A percentile compares a stretch with the other conserved stretches of the same genome.
phyloP scores from a whole-genome alignment of 352 stramenopile species.

The Phytophthora citricola region DNA sequence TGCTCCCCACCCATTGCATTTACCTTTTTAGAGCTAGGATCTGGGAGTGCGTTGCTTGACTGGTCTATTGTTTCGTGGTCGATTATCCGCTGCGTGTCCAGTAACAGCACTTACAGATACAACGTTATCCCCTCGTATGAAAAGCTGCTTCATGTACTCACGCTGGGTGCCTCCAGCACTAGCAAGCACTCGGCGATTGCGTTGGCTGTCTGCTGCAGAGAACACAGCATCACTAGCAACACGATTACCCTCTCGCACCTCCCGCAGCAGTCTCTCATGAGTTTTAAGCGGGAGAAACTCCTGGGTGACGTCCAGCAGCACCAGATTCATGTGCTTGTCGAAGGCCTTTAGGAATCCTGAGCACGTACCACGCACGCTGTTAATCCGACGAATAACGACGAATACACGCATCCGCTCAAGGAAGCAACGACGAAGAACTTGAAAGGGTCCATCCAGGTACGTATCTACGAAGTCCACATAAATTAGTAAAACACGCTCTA shows the following conservation, averaged over 20 bases:
- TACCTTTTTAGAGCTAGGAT: constrained; percentile 8
- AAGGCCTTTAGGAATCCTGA: constrained; percentile 93
- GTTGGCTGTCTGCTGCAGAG: constrained; percentile 47
- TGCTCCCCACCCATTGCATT: constrained; percentile 19
- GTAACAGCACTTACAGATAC: constrained; percentile 72
- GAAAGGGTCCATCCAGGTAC: constrained; percentile 88
- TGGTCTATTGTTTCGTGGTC: neutral
- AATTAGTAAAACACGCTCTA: neutral
- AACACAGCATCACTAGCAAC: constrained; percentile 40
- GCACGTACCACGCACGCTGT: constrained; percentile 92
- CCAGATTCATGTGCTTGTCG: constrained; percentile 96
- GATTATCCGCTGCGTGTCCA: constrained; percentile 12
- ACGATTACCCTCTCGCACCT: constrained; percentile 42
- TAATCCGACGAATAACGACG: constrained; percentile 91
- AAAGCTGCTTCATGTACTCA: constrained; percentile 85
- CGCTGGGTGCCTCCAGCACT: constrained; percentile 33
- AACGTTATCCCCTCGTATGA: constrained; percentile 94
- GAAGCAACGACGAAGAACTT: constrained; percentile 82
- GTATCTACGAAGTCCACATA: constrained; percentile 43
- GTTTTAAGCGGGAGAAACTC: constrained; percentile 50
- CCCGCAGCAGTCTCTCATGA: constrained; percentile 40
- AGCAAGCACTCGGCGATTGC: constrained; percentile 52
- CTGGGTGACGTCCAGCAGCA: constrained; percentile 92
- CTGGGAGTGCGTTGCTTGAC: constrained; percentile 7
- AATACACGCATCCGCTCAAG: constrained; percentile 79